Base-by-base conservation (phyloP, 2,329 filamentous ascomycete species). In the Clarireedia hainanense region DNA sequence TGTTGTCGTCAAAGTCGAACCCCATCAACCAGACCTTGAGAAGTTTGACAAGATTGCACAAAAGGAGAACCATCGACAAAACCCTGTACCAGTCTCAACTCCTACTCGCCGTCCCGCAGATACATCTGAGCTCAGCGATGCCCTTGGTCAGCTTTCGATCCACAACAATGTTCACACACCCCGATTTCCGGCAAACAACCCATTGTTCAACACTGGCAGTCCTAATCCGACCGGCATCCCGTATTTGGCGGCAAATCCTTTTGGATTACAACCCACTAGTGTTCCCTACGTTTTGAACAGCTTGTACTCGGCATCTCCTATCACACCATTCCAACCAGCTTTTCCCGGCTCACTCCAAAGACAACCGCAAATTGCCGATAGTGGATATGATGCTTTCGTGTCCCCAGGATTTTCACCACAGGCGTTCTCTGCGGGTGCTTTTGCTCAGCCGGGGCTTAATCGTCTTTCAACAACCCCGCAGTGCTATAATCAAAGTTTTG, bases 1-100 rank as follows among this genome's bases (percentile, higher is more conserved):
- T n/a, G 39, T 60, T 40, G 37, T 40, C n/a, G 46, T 60, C 2
- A 56, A 52, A 10, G 49, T 58, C 17, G 54, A 45, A 15, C 20
- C 56, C 40, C 54, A 60, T 36, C 52, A 24, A 24, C 60, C 60
- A 12, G 60, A 61, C 37, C 15, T 54, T 48, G n/a, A 14, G 26
- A 48, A 20, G 20, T 20, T 20, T 20, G 20, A 20, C 20, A 20
- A 53, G 34, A 30, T 48, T 50, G 17, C 20, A 40, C 10, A 34
- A 14, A 6, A 42, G 15, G 46, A 39, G 5, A 37, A 9, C 14
- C 42, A 26, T 9, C 17, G 52, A 17, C 49, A 52, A 23, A 56
- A 39, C n/a, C 14, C 17, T n/a, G 50, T 34, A 10, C 26, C 27
- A 14, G 45, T 23, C 24, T 36, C 36, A 5, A 61, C 59, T 3